Conservation (phyloP, 2,329 filamentous ascomycete species). For the Phaeomoniella chlamydospora region DNA sequence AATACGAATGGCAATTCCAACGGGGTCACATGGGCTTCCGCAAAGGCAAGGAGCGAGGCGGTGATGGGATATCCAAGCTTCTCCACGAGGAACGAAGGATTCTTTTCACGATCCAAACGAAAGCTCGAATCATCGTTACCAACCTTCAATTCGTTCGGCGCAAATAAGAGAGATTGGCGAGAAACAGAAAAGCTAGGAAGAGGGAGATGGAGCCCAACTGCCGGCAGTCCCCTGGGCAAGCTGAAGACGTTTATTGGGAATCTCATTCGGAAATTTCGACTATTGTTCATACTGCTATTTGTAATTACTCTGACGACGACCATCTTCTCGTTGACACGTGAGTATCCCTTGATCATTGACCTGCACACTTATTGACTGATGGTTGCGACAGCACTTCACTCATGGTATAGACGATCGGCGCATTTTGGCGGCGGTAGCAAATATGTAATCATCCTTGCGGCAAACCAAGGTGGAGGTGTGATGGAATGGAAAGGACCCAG, state of each 20-base stretch:
- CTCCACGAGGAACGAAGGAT: conserved; percentile 67
- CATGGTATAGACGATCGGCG: conserved; percentile 54
- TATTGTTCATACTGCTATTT: conserved; percentile 45
- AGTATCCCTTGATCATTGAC: conserved; percentile 23
- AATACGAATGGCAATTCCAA: conserved; percentile 38
- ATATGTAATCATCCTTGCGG: conserved; percentile 82
- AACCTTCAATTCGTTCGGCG: conserved; percentile 42
- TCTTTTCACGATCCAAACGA: conserved; percentile 74
- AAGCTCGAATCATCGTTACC: conserved; percentile 68
- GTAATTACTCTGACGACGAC: conserved; percentile 39
- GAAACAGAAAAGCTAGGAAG: conserved; percentile 67
- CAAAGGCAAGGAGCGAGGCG: conserved; percentile 61
- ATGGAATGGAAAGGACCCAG: conserved; percentile 98
- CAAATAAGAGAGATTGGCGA: conserved; percentile 34
- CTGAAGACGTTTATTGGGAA: conserved; percentile 23
- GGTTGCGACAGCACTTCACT: conserved; percentile 34
- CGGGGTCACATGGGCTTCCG: conserved; percentile 65
- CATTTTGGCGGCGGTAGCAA: conserved; percentile 75
- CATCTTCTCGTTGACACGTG: conserved; percentile 60
- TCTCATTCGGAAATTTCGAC: conserved; percentile 49
- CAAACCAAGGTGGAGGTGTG: conserved; percentile 89
- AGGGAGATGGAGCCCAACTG: conserved; percentile 37
- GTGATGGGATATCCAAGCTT: conserved; percentile 66
- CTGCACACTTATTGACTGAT: conserved; percentile 6
- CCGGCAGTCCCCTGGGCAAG: conserved; percentile 18